A percentile compares a stretch with the other conserved stretches of the same genome.
Conservation (phyloP, 129 eudicot genomes). For the Lactuca sativa region DNA sequence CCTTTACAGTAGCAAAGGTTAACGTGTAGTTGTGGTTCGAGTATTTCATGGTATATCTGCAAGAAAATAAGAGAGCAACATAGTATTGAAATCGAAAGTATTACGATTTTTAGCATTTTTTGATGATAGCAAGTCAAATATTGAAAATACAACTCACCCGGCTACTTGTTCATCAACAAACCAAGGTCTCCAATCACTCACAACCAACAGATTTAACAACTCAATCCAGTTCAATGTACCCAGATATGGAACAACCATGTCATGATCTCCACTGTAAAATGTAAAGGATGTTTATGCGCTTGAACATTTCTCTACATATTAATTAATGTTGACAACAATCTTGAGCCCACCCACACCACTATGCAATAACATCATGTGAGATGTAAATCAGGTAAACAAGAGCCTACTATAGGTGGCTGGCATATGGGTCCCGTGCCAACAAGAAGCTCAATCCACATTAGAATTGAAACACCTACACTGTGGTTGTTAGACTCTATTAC, state of each 20-base stretch:
- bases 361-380: too few species aligned
- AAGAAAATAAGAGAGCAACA: not conserved
- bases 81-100: not conserved
- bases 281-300: not conserved
- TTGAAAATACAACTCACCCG: slow-evolving; percentile 1
- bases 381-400: too few species aligned
- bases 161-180: slow-evolving; percentile 5
- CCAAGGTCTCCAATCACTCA: not conserved
- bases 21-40: not conserved
- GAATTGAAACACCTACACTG: too few species aligned
- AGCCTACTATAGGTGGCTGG: too few species aligned
- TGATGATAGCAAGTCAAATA: not conserved
- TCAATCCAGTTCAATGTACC: not conserved
- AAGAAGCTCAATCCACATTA: too few species aligned
- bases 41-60: slow-evolving; percentile 5
- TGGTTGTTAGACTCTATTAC: too few species aligned
- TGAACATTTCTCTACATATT: not conserved
- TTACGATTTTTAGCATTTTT: not conserved
- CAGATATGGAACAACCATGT: not conserved
- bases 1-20: slow-evolving; percentile 10
- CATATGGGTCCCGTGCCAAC: too few species aligned
- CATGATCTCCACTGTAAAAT: slow-evolving; percentile 24
- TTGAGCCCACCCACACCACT: too few species aligned
- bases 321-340: too few species aligned
- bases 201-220: not conserved